Evolutionary conservation across 257 asterid genomes (phyloP), one percentile per base, ranked within the genome.

Genomic region (Haberlea rhodopensis): DNA sequence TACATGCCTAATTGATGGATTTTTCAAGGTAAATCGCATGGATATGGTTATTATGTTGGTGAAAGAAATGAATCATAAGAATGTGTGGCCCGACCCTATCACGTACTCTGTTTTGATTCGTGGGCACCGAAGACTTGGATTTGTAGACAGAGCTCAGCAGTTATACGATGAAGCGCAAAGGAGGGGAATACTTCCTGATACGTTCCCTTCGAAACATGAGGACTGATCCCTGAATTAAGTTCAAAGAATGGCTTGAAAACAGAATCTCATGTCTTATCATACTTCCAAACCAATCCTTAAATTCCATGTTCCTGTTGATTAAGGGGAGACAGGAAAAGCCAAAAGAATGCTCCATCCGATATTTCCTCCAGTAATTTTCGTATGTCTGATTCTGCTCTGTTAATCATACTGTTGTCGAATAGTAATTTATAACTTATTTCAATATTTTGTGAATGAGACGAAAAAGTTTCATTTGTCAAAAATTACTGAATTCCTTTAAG

Each of bases 1-100:
- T 73, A 82, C 89, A 18, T 80, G 92, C 67, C 66, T 85, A 53
- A 79, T 85, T 74, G 80, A 81, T 62, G 80, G 81, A 27, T 81
- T 70, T 66, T 75, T 60, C 66, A 76, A 75, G 71, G 43, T 71
- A 24, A 62, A 66, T 57, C 76, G 62, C 26, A 53, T 71, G 78
- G 80, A 75, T 49, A 60, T 46, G 34, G 89, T 69, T 31, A 16
- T 5, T 45, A 23, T 3, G 69, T 53, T 82, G 71, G 37, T 76
- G 18, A 63, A 66, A n/a, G 76, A 77, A 75, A 83, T 83, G 87
- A 52, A 27, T 57, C 58, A 56, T 40, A 55, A 66, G 66, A 66
- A 65, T 63, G 16, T 82, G 9, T 49, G 62, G 63, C 84, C 72
- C 56, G 87, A 85, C 79, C 34, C 26, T 26, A 66, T 77, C 26